phyloP scores from a whole-genome alignment of 2,329 filamentous ascomycete genomes.

The Juglanconis juglandina region DNA sequence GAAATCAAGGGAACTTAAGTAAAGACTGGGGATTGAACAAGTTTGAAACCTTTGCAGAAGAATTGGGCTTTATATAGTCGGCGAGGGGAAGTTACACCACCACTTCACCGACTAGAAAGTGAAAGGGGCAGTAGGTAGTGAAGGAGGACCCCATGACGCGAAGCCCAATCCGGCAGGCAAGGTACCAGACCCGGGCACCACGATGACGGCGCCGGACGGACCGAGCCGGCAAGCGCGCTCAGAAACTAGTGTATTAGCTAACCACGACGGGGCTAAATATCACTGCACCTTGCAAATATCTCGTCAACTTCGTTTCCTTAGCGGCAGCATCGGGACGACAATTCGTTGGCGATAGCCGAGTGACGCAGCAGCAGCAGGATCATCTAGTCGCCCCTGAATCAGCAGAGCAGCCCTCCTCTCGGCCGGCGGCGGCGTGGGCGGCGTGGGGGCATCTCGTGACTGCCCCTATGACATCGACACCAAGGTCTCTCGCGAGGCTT shows the following conservation, averaged over 20 bases:
- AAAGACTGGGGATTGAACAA: neutral
- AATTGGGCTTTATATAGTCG: neutral
- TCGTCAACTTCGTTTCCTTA: too few relatives aligned
- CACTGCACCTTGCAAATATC: too few relatives aligned
- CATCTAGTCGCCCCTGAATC: too few relatives aligned
- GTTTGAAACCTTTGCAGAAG: neutral
- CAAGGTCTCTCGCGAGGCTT: too few relatives aligned
- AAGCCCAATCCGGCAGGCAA: slow-evolving; percentile 9
- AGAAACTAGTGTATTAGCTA: too few relatives aligned
- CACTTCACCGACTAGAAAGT: neutral
- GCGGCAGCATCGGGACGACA: too few relatives aligned
- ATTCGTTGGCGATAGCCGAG: too few relatives aligned
- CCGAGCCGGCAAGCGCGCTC: neutral
- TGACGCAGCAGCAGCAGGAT: too few relatives aligned
- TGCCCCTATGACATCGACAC: too few relatives aligned
- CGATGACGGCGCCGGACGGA: neutral
- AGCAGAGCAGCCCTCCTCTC: too few relatives aligned
- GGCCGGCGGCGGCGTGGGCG: too few relatives aligned
- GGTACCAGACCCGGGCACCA: neutral
- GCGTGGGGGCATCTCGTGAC: too few relatives aligned
- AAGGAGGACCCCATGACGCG: slow-evolving; percentile 9
- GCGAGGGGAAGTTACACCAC: neutral
- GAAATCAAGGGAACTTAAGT: neutral
- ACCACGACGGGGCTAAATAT: neutral
- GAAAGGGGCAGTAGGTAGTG: neutral